Base-by-base conservation (phyloP, 2,329 filamentous ascomycete species). In the Ceratocystis alfenasii region DNA sequence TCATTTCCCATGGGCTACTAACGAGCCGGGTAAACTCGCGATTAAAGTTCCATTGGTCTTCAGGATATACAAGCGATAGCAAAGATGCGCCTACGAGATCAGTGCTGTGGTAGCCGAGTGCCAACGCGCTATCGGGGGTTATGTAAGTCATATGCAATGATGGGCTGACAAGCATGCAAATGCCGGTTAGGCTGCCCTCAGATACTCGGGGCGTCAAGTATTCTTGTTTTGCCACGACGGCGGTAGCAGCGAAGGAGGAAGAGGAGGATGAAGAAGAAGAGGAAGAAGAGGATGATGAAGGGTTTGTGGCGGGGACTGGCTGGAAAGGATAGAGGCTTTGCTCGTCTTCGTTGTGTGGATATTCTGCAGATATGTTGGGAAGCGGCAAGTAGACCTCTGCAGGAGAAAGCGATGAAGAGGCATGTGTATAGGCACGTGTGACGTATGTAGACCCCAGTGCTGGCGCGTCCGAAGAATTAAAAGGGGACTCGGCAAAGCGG, bases 1-100 rank as follows among this genome's bases (percentile, higher is more conserved):
- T 87, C 69, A 96, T 76, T 3, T 85, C 79, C 70, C 88, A 87
- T n/a, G 88, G 89, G 6, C 85, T 88, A 1, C 89, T 86, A 69
- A 96, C 93, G 17, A 87, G 89, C 74, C 95, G 90, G 74, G 94
- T 28, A 78, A 96, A 87, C 74, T 96, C 91, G 64, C 89, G 83
- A 65, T 90, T 84, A 72, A 95, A 95, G 69, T 93, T 85, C 65
- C 84, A 84, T 69, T 86, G 85, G 75, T 96, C 92, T 74, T 95
- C 91, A 4, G 87, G 83, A 74, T 97, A 93, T 67, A 96, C 87
- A 70, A 89, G 86, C 62, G 96, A 89, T 63, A 85, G 85, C 65
- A 97, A 83, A 71, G 91, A 88, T 69, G 81, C 83, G 68, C 90
- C 88, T 67, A 87, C 78, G 44, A 96, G 78, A 70, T 92, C 87